These are phyloP conservation scores for Dryas drummondii DNA, from an alignment of 306 rosid species.

Conservation along the genomic window DNA sequence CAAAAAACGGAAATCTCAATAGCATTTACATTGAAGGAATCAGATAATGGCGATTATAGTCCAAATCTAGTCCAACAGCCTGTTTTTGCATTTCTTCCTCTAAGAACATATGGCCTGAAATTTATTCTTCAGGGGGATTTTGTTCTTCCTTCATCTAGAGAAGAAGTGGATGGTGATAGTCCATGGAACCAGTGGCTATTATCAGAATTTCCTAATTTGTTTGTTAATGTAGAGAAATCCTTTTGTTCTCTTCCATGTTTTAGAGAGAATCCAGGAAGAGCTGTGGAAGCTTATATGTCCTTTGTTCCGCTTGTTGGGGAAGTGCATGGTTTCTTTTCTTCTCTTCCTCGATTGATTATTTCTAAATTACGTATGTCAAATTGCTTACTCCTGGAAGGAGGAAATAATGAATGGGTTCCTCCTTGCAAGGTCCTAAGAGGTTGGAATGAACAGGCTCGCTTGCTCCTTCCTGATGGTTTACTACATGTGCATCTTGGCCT, in stretches of 20 bases:
- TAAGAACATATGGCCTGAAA: slow-evolving; percentile 84
- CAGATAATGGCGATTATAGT: slow-evolving; percentile 47
- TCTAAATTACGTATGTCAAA: slow-evolving; percentile 66
- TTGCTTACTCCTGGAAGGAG: slow-evolving; percentile 81
- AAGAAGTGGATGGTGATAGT: slow-evolving; percentile 96
- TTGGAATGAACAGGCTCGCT: slow-evolving; percentile 73
- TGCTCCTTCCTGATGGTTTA: slow-evolving; percentile 61
- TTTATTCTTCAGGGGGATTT: slow-evolving; percentile 96
- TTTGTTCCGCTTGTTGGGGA: slow-evolving; percentile 91
- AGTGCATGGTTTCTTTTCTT: slow-evolving; percentile 89
- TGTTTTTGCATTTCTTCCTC: slow-evolving; percentile 93
- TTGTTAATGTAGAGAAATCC: slow-evolving; percentile 68
- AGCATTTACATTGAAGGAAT: slow-evolving; percentile 82
- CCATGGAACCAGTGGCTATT: slow-evolving; percentile 96
- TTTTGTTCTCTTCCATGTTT: slow-evolving; percentile 83
- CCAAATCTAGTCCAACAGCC: slow-evolving; percentile 75
- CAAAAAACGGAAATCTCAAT: slow-evolving; percentile 80
- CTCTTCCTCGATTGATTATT: slow-evolving; percentile 79
- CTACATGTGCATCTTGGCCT: slow-evolving; percentile 78
- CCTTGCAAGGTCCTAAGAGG: slow-evolving; percentile 91
- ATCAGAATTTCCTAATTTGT: slow-evolving; percentile 84
- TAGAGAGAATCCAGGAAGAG: slow-evolving; percentile 71
- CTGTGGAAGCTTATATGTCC: slow-evolving; percentile 83
- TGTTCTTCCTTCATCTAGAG: slow-evolving; percentile 97
- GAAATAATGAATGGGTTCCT: slow-evolving; percentile 62